Base-by-base conservation (phyloP, 2,329 filamentous ascomycete genomes). In the Colletotrichum kahawae region DNA sequence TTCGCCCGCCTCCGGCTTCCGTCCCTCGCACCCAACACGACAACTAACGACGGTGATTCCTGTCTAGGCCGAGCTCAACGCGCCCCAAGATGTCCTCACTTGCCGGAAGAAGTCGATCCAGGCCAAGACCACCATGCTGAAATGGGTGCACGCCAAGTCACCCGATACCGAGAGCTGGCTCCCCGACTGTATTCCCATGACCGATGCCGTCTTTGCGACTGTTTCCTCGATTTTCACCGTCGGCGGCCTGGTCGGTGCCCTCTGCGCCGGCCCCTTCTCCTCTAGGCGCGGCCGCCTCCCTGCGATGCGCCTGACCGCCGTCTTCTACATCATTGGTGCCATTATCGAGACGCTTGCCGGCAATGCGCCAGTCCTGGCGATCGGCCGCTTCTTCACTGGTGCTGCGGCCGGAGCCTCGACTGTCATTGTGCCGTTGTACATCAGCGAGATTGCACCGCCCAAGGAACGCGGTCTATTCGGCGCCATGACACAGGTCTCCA, bases 351-450 rank as follows among this genome's bases (percentile, higher is more conserved):
- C 95, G 0, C 80, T 96, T 9, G 91, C 96, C 1, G 86, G 88
- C 4, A 92, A 89, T 51, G 93, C 97, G 21, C 84, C 89, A 4
- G 82, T 94, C 34, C 88, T 99, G 84, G 90, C 91, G 0, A 77
- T 94, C 18, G 97, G 96, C 7, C 91, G 97, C 27, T 87, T 98
- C 27, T 82, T 98, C 16, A 93, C 94, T 10, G 97, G 97, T 13
- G 82, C 98, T 2, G 96, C 95, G 8, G 95, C 95, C 7, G 97
- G 97, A 27, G 95, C 95, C 4, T 92, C 95, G 2, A 96, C 97
- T 4, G 97, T 99, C 24, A 95, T 98, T 43, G 95, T 97, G 4
- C 97, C 97, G 1, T 91, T 99, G 24, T 99, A 98, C 87, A 95
- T 99, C 79, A 96, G 95, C 60, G 97, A 99, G 84, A 91, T 98